Evolutionary conservation across 768 basidiomycete species (phyloP), one percentile per base, ranked within the genome.

Genomic region (Mrakia blollopis): DNA sequence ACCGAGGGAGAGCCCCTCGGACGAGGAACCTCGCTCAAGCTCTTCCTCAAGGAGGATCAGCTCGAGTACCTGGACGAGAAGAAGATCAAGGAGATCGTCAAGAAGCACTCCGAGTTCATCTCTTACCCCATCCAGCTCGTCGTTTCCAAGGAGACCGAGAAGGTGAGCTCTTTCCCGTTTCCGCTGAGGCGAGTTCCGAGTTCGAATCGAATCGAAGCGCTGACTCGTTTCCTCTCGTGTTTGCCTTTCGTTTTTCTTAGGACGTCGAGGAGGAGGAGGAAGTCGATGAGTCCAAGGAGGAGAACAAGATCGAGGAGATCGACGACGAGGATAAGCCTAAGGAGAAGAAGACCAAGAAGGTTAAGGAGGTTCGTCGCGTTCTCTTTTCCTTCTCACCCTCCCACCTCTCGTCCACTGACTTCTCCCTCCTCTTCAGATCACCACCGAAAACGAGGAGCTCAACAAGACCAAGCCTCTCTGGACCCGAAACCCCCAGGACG

Each of bases 91-190:
- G 97, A 98, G 81, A 93, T 96, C 81, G 96, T 99, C 84, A 98
- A 99, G 89, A 98, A 98, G 88, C 96, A 99, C 88, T 98, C 96
- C 82, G 96, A 99, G 87, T 98, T 98, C 88, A 99, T 98, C 86
- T 98, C 95, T 41, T 98, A 98, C 87, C 97, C 97, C 80, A 99
- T 98, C 83, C 95, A 98, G 84, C 89, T 99, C 79, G 93, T 93
- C 70, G 95, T 98, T 78, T 93, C 93, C 83, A 99, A 99, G 89
- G 97, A 98, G 87, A 92, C 95, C 72, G 97, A 99, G 88, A 98
- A 95, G 92, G 96, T 93, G 78, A 28, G 88, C 54, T 52, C 10
- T 2, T 80, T 25, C 23, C 16, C 4, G 14, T 7, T 50, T 21
- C 47, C 13, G 18, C n/a, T 18, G 47, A 16, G 2, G 14, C 5